Evolutionary conservation across 306 rosid species (phyloP).

Genomic region (Lathyrus aphaca): DNA sequence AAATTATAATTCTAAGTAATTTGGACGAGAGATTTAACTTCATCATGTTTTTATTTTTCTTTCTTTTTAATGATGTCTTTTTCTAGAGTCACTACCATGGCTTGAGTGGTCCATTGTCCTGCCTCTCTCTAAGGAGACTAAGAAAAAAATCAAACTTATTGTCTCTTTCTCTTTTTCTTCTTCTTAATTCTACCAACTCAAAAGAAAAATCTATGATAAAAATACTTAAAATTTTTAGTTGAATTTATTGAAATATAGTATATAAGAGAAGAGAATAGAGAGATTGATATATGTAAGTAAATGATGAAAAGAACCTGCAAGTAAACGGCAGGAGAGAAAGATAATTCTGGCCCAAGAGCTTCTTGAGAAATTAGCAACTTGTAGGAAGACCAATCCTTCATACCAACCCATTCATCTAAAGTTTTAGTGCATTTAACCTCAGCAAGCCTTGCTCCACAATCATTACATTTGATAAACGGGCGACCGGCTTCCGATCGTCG

Average conservation of each 20-base stretch:
- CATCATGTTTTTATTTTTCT: no score
- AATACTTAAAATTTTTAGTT: no score
- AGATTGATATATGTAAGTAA: background rate
- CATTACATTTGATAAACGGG: constrained; percentile 80
- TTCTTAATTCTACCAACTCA: no score
- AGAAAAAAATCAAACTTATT: no score
- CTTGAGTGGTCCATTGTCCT: no score
- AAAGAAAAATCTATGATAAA: no score
- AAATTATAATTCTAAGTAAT: no score
- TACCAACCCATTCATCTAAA: constrained; percentile 58
- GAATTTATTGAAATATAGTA: background rate
- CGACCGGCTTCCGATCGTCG: constrained; percentile 66
- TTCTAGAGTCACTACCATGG: background rate
- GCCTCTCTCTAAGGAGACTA: no score
- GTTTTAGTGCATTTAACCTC: constrained; percentile 66
- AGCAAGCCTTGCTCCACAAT: constrained; percentile 72
- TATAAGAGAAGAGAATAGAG: background rate
- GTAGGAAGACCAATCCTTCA: constrained; percentile 50
- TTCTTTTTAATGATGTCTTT: no score
- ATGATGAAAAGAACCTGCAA: constrained; percentile 55
- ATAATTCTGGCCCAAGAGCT: constrained; percentile 78
- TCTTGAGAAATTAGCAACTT: constrained; percentile 59
- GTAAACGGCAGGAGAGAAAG: constrained; percentile 69
- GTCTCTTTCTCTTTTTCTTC: no score
- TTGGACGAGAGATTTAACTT: no score